Conservation (phyloP, 208 protist genomes). For the Vickermania spadyakhi region DNA sequence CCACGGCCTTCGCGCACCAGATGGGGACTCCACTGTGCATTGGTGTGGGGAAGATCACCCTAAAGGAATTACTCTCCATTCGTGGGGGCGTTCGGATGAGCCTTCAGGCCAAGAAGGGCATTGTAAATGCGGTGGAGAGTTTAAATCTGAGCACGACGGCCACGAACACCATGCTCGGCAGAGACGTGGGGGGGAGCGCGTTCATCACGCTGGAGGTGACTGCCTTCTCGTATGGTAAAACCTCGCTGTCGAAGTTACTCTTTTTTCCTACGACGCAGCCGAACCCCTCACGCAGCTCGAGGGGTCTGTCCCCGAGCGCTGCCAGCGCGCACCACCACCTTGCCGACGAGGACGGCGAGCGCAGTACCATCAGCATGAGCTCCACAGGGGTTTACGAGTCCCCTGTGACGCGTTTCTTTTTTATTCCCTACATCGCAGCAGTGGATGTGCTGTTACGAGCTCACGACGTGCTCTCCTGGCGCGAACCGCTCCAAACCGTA, state of each 20-base stretch:
- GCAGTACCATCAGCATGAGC: constrained; percentile 5
- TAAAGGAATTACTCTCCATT: constrained; percentile 50
- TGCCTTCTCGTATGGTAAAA: constrained; percentile 45
- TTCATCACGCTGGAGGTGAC: constrained; percentile 62
- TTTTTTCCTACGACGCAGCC: constrained; percentile 4
- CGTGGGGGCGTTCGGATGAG: constrained; percentile 53
- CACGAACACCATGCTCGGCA: constrained; percentile 69
- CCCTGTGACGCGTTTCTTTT: constrained; percentile 44
- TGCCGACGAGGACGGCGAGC: constrained; percentile 1
- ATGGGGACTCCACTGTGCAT: constrained; percentile 57
- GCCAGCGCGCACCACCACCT: not conserved
- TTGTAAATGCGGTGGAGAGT: constrained; percentile 44
- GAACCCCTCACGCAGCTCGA: not conserved
- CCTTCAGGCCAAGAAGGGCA: constrained; percentile 56
- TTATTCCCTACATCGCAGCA: constrained; percentile 71
- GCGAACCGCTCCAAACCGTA: constrained; percentile 37
- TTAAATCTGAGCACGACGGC: constrained; percentile 54
- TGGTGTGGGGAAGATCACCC: constrained; percentile 67
- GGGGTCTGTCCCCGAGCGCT: not conserved
- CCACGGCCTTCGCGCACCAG: constrained; percentile 11
- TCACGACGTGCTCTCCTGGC: constrained; percentile 56
- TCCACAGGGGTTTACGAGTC: constrained; percentile 12
- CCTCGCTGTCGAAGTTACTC: constrained; percentile 30
- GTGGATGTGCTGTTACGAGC: constrained; percentile 40
- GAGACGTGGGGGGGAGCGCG: constrained; percentile 56